Conservation (phyloP, 768 basidiomycete genomes). For the Sarcomyxa edulis region DNA sequence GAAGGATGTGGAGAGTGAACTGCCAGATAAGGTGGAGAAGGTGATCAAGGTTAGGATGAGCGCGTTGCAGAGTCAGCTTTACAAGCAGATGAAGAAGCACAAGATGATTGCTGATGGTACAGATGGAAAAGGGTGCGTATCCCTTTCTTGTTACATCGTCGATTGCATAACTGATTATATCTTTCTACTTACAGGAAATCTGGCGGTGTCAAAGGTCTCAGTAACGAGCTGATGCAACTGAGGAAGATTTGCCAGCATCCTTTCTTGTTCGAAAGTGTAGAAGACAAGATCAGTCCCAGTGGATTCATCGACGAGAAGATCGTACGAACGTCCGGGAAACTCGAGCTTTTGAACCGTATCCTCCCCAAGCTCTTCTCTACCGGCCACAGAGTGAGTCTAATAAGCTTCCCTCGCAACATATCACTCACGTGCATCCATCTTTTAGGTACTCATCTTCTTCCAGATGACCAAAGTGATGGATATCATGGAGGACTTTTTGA, state of each 20-base stretch:
- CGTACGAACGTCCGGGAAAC: constrained; percentile 85
- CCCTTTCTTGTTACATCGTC: constrained; percentile 2
- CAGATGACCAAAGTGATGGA: constrained; percentile 99
- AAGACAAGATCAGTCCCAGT: constrained; percentile 86
- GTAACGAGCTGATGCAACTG: constrained; percentile 96
- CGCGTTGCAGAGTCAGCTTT: constrained; percentile 84
- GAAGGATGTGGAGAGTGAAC: constrained; percentile 93
- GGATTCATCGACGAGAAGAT: constrained; percentile 82
- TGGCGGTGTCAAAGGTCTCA: constrained; percentile 80
- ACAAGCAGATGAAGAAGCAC: constrained; percentile 97
- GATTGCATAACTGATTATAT: neutral
- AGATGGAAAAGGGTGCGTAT: constrained; percentile 64
- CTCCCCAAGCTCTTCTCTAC: constrained; percentile 93
- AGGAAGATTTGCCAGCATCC: constrained; percentile 99
- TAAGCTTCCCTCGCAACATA: too few relatives aligned
- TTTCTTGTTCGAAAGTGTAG: constrained; percentile 92
- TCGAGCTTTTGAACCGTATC: constrained; percentile 86
- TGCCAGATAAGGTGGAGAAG: constrained; percentile 97
- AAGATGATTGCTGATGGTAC: constrained; percentile 92
- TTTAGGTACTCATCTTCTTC: constrained; percentile 95
- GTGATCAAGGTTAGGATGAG: constrained; percentile 97
- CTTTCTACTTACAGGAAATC: constrained; percentile 43
- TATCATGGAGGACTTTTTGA: constrained; percentile 94
- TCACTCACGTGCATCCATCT: constrained; percentile 4
- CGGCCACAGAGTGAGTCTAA: constrained; percentile 70